Base-by-base conservation (phyloP, 139 green algal species). In the Chloropicon primus region DNA sequence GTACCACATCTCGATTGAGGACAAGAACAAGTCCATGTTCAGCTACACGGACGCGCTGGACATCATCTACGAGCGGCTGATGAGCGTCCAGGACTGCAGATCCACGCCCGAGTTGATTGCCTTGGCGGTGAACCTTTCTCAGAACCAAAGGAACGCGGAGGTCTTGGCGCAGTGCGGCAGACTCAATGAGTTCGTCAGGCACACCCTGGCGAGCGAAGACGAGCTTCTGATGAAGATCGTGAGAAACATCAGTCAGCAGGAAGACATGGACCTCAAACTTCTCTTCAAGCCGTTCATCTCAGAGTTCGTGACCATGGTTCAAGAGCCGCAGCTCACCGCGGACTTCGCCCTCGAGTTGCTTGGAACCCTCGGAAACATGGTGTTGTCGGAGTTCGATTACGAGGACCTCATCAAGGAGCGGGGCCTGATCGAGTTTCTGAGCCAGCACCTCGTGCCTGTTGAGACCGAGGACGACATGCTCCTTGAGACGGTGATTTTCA, bases 161-260 rank as follows among this genome's bases (percentile, higher is more conserved):
- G 89, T 90, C 74, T 78, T 95, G 72, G 89, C 83, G 71, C 83
- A 90, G 24, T 86, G 83, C 26, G 84, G 86, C 26, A 80, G 87
- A 53, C 87, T 95, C 27, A 84, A 92, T 71, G 76, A 79, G 28
- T 81, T 97, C 53, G 82, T 93, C 22, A 71, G 80, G 24, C 78
- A 83, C 1, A 85, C 41, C 23, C 53, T 89, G 24, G 74, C 76
- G 29, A 79, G 1, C 2, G 25, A 76, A 2, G 91, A 97, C 76
- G 84, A 93, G 79, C 84, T 95, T 75, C 81, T 90, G 25, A 94
- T 92, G 82, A 94, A 94, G 85, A 86, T 96, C 84, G 53, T 92
- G 73, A 82, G 86, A 27, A 87, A 90, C 79, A 72, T 91, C 26
- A 81, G 73, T 5, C 83, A 84, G 71, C 84, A 92, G 17, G 85